Evolutionary conservation across 768 basidiomycete genomes (phyloP).

Genomic region (Multifurca ochricompacta): DNA sequence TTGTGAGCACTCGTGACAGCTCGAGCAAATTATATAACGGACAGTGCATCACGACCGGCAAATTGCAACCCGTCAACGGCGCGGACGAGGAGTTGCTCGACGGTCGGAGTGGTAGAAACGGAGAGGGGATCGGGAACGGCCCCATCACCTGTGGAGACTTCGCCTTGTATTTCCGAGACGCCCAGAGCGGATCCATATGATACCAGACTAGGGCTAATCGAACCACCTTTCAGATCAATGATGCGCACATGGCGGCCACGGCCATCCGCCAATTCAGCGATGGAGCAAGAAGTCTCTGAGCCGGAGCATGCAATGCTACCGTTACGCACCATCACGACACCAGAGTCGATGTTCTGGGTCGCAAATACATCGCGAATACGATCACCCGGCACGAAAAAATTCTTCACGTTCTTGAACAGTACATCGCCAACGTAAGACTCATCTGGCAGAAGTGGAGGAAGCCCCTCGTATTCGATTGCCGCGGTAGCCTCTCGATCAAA

Average conservation of each 20-base stretch:
- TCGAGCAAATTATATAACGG: conserved; percentile 27
- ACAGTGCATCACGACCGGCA: conserved; percentile 64
- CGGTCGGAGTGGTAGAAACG: conserved; percentile 40
- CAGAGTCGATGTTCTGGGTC: conserved; percentile 16
- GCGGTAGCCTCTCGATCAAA: conserved; percentile 61
- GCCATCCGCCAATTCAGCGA: conserved; percentile 22
- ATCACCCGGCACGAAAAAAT: conserved; percentile 26
- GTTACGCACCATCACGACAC: conserved; percentile 31
- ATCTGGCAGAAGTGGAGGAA: conserved; percentile 57
- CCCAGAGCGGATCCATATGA: conserved; percentile 70
- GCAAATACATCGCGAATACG: conserved; percentile 33
- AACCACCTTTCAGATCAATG: conserved; percentile 67
- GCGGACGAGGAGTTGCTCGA: conserved; percentile 44
- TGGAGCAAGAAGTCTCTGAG: conserved; percentile 23
- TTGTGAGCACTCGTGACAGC: background rate
- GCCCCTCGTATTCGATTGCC: conserved; percentile 58
- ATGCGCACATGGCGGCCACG: conserved; percentile 16
- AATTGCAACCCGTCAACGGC: conserved; percentile 74
- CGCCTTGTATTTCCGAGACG: conserved; percentile 56
- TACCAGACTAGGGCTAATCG: conserved; percentile 58
- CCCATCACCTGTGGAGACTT: conserved; percentile 68
- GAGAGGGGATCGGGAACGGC: conserved; percentile 45
- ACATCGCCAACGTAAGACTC: conserved; percentile 33
- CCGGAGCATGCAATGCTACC: conserved; percentile 47
- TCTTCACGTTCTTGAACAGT: conserved; percentile 57